These are phyloP conservation scores for Dinochytrium kinnereticum DNA, from an alignment of 371 early-diverging fungal genomes.

Conservation along the genomic window DNA sequence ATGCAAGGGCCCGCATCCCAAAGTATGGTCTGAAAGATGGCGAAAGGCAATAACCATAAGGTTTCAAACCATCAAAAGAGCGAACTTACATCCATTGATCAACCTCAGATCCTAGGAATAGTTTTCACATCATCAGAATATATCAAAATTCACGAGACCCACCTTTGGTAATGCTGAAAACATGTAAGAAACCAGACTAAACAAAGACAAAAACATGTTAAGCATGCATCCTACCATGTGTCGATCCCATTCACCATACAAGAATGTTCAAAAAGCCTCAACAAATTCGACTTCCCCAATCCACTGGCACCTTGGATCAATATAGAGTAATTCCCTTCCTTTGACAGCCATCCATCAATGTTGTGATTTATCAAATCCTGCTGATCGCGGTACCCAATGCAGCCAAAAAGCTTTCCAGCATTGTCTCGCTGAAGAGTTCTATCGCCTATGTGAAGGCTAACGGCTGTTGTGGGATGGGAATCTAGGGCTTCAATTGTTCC, in stretches of 20 bases:
- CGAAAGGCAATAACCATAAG: background rate
- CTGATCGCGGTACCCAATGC: background rate
- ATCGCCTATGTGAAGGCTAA: too few species aligned
- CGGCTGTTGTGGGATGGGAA: too few species aligned
- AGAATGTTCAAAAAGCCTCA: background rate
- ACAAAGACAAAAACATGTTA: background rate
- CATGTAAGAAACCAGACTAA: background rate
- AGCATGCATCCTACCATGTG: background rate
- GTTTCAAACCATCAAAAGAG: background rate
- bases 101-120: constrained; percentile 6
- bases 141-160: background rate
- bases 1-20: background rate
- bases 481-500: too few species aligned
- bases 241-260: background rate
- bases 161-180: constrained; percentile 1
- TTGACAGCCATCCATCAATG: too few species aligned
- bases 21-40: constrained; percentile 9
- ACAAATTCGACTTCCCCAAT: background rate
- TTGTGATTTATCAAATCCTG: background rate
- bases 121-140: background rate
- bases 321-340: background rate
- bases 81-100: constrained; percentile 12
- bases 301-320: constrained; percentile 4
- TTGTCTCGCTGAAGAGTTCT: too few species aligned
- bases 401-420: too few species aligned